Base-by-base conservation (phyloP, 1,139 yeast genomes). In the Yamadazyma songkhlaensis region DNA sequence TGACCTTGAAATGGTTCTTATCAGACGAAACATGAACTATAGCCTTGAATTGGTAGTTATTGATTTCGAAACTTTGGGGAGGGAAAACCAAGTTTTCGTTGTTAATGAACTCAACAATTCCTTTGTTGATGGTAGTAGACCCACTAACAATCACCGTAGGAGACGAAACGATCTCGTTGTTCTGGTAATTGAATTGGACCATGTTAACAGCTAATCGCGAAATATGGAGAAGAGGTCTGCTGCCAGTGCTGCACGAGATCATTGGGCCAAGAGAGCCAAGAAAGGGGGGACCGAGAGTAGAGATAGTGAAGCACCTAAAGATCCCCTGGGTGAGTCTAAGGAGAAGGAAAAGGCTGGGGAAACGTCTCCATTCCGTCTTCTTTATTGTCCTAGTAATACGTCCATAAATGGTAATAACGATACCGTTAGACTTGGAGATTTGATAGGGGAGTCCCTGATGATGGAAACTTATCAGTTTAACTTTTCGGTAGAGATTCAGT, bases 31-130 rank as follows among this genome's bases (percentile, higher is more conserved):
- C 72, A 47, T 85, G 87, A 3, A 85, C 67, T 15, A 86, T 52
- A 0, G 86, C 87, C 55, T 88, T 90, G 69, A 89, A 92, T 43
- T 74, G 72, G 1, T 84, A 81, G 31, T 76, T 67, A 40, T 81
- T 78, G 8, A 89, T 77, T 43, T 90, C 95, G 53, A 74, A 84
- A 38, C 73, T 65, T 50, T 80, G 83, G 0, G 89, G 77, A 0
- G 96, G 95, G 44, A 78, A 84, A 26, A 74, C 74, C 34, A 59
- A 54, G 44, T 70, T 67, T 22, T 63, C 57, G 47, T 75, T 67
- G 39, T 69, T 67, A 34, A 55, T 50, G 40, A 71, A 61, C 17
- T 60, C 58, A 12, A 71, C 47, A 0, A 62, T 43, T 0, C 72
- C 73, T 1, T 41, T 42, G 2, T 34, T 29, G 8, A 51, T 24